Percentiles rank a stretch among this genome's conserved stretches.
Conservation (phyloP, 2,329 filamentous ascomycete genomes). For the Arthroderma sp. region DNA sequence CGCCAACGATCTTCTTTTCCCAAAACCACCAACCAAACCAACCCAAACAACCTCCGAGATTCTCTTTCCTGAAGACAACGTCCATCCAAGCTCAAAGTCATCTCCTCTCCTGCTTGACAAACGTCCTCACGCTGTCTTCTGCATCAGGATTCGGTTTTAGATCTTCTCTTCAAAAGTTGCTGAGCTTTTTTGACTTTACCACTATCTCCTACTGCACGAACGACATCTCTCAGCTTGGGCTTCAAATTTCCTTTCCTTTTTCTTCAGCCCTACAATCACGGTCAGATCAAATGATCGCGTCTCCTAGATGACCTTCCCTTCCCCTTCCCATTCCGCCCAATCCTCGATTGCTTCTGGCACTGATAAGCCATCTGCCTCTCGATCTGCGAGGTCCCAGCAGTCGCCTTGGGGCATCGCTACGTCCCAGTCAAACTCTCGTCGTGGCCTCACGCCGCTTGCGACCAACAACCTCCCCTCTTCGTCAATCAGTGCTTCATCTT, state of each 20-base stretch:
- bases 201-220: too few species aligned
- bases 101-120: too few species aligned
- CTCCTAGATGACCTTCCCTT: constrained; percentile 45
- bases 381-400: constrained; percentile 36
- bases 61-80: too few species aligned
- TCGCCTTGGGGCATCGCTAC: constrained; percentile 44
- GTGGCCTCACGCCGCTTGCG: constrained; percentile 46
- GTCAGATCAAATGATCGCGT: constrained; percentile 38
- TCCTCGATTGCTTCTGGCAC: constrained; percentile 40
- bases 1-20: too few species aligned
- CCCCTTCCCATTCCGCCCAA: constrained; percentile 39
- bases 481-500: constrained; percentile 28
- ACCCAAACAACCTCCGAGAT: too few species aligned
- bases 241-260: neutral
- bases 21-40: too few species aligned
- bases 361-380: constrained; percentile 34
- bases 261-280: constrained; percentile 11
- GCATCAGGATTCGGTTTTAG: too few species aligned
- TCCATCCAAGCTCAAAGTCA: too few species aligned
- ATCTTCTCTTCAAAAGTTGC: too few species aligned
- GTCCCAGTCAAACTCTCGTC: constrained; percentile 42
- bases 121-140: too few species aligned
- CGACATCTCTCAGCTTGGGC: too few species aligned
- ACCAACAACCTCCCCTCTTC: constrained; percentile 36
- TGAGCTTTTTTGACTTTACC: too few species aligned